These are phyloP conservation scores for Quercus wislizeni DNA, from an alignment of 306 rosid species.

Conservation along the genomic window DNA sequence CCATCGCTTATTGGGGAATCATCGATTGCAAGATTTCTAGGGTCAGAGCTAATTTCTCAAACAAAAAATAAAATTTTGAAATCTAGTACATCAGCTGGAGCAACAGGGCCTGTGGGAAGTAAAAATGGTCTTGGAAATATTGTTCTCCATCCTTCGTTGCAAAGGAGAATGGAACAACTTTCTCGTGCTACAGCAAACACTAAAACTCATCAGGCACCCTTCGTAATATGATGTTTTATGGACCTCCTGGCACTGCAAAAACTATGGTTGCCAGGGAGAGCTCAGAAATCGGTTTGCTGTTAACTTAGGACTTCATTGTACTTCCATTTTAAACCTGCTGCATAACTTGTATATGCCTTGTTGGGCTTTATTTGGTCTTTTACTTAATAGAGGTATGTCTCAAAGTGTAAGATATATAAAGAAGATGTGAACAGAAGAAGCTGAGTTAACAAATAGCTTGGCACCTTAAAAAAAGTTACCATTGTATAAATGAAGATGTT, in stretches of 20 bases:
- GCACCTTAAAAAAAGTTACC: neutral
- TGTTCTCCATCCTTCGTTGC: conserved; percentile 84
- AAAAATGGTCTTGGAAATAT: conserved; percentile 67
- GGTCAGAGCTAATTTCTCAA: conserved; percentile 64
- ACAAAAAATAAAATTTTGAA: conserved; percentile 57
- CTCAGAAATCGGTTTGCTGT: conserved; percentile 74
- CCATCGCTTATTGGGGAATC: too few relatives aligned
- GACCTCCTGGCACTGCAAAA: conserved; percentile 85
- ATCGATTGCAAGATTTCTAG: too few relatives aligned
- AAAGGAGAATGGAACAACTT: conserved; percentile 85
- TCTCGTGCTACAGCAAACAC: conserved; percentile 93
- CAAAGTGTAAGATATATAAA: neutral
- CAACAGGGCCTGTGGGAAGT: conserved; percentile 39
- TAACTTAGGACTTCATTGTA: conserved; percentile 9
- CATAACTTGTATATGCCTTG: neutral
- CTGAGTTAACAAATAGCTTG: neutral
- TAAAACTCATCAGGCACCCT: conserved; percentile 91
- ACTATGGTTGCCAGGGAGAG: conserved; percentile 98
- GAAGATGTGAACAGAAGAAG: neutral
- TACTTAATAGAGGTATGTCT: neutral
- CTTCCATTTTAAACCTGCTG: neutral
- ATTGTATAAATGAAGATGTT: neutral
- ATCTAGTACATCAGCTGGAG: conserved; percentile 42
- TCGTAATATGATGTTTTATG: conserved; percentile 95
- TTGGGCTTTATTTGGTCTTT: neutral